phyloP scores from a whole-genome alignment of 2,329 filamentous ascomycete genomes.

The Aspergillus aculeatinus region DNA sequence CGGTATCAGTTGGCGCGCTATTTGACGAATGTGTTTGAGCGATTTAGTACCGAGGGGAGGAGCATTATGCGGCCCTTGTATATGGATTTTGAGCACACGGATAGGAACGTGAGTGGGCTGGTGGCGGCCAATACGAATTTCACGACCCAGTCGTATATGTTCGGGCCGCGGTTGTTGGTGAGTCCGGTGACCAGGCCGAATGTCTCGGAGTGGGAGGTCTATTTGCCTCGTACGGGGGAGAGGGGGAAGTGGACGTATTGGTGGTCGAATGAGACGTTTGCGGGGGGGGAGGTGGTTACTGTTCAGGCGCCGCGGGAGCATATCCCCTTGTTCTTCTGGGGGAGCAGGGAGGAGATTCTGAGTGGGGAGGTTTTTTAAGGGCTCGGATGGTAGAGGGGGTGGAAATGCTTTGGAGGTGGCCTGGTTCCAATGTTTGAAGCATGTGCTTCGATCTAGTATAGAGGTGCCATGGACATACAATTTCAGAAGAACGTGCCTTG shows the following conservation, averaged over 20 bases:
- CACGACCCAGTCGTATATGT: conserved; percentile 43
- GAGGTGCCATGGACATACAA: no score
- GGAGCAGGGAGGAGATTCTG: conserved; percentile 67
- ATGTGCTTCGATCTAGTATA: no score
- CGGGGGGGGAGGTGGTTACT: conserved; percentile 34
- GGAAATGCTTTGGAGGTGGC: no score
- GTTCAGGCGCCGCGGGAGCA: conserved; percentile 37
- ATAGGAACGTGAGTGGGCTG: conserved; percentile 21
- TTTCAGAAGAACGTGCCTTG: no score
- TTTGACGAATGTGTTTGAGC: conserved; percentile 32
- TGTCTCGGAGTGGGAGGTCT: conserved; percentile 38
- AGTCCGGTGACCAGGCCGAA: conserved; percentile 38
- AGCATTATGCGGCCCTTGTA: conserved; percentile 42
- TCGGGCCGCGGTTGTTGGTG: conserved; percentile 38
- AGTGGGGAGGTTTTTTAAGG: conserved; percentile 43
- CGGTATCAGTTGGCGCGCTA: conserved; percentile 51
- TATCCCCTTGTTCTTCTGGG: conserved; percentile 55
- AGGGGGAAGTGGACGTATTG: conserved; percentile 41
- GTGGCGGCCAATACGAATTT: conserved; percentile 32
- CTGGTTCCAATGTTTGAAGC: no score
- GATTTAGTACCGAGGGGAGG: conserved; percentile 33
- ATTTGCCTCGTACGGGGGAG: conserved; percentile 31
- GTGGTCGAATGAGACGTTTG: conserved; percentile 43
- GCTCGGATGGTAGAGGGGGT: no score
- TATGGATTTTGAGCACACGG: conserved; percentile 38